Evolutionary conservation across 331 rosid species (phyloP), one percentile per base, ranked within the genome.

Genomic region (Pyrus hybrid): DNA sequence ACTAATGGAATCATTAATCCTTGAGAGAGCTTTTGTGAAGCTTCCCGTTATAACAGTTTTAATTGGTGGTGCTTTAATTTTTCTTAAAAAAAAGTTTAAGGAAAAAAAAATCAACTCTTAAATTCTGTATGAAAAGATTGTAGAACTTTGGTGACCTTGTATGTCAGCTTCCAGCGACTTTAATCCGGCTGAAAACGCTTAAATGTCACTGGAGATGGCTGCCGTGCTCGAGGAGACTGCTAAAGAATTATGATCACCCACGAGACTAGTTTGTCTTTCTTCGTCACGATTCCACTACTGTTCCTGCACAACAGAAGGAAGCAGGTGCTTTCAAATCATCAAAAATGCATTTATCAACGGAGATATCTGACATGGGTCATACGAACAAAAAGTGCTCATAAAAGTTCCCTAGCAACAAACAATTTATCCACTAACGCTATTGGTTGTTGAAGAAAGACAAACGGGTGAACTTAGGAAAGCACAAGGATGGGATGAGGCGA

Each of bases 131-230:
- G 7, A 61, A 58, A 62, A 29, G 33, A 63, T 10, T 22, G 54
- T 18, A 18, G 10, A 43, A 49, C 17, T 32, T 29, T 5, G 6
- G 4, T 4, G 35, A 54, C 53, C 7, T n/a, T 18, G 13, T 56
- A 10, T 68, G 74, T 87, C 77, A 87, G 71, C 74, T 66, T 71
- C 77, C 73, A 78, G 68, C 74, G 33, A 12, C 72, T 78, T 78
- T 56, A 28, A 78, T 69, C 35, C 65, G 57, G 7, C 67, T 66
- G 73, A 86, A 85, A 35, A 80, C 70, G 86, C 84, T 66, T 88
- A 85, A 74, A 90, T 69, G 75, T 91, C 90, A 33, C 91, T 83
- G 8, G 79, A 85, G 63, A 91, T 87, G 77, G 96, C 88, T 8
- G 77, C 85, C 0, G 76, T 77, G 85, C 93, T 88, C 2, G 87